Evolutionary conservation across 169 alveolate genomes (phyloP), one percentile per base, ranked within the genome.

Genomic region (Plasmodium adleri): DNA sequence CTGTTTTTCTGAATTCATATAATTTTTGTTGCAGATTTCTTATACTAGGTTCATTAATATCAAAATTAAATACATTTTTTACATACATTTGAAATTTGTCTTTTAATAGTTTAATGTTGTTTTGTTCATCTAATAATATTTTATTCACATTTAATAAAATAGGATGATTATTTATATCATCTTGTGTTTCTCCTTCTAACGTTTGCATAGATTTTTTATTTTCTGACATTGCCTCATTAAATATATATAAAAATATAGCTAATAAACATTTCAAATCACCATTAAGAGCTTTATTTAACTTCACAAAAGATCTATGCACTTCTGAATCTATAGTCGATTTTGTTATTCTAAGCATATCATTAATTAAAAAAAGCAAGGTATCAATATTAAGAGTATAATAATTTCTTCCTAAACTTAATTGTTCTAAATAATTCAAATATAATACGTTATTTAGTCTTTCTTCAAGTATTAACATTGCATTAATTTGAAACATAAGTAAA

Each of bases 401-500:
- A 58, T 52, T 28, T 5, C 3, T 47, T 71, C 45, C 45, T 28
- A 45, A 45, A 45, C 43, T 43, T 63, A 12, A 15, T 15, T 49
- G 10, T 58, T 71, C 80, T 45, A 71, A 13, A 20, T 71, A 71
- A 45, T 71, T 71, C 24, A n/a, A 1, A 49, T 71, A n/a, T 24
- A 71, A 58, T 22, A 7, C 1, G 50, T 17, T 2, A 32, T 71
- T 60, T 15, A 71, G 10, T 8, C 50, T 47, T 20, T 71, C 80
- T 71, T 71, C 80, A 6, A 71, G 80, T 12, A 71, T 71, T 22
- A 4, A 0, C 80, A 71, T 71, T 22, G 80, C 80, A 71, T 71
- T 71, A 49, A n/a, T 45, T 17, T 71, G 68, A 32, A 71, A 71
- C 80, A 71, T 71, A 32, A 71, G 67, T 71, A 63, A 60, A 49